Evolutionary conservation across 805 yeast species (phyloP).

Genomic region (Metschnikowia amazonensis): DNA sequence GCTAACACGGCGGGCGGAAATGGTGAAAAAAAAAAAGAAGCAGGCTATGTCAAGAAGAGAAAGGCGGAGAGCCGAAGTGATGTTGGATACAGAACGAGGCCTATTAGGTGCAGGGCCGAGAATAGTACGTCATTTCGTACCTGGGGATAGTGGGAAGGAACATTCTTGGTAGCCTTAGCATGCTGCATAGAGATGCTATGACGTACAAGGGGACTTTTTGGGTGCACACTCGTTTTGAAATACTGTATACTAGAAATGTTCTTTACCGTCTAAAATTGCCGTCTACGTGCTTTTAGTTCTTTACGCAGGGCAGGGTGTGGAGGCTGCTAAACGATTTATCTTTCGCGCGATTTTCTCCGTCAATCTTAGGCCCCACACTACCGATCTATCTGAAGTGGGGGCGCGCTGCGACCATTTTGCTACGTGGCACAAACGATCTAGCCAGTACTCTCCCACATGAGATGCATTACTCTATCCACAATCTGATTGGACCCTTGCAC

Average conservation of each 20-base stretch:
- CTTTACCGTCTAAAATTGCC: constrained; percentile 4
- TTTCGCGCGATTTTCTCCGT: not conserved
- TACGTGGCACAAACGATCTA: not conserved
- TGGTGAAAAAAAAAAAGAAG: not conserved
- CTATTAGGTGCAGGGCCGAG: constrained; percentile 4
- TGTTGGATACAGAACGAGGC: constrained; percentile 4
- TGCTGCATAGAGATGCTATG: not conserved
- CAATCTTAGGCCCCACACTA: not conserved
- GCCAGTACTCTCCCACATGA: not conserved
- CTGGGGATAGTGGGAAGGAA: constrained; percentile 3
- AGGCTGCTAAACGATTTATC: not conserved
- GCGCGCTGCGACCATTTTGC: not conserved
- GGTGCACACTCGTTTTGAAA: not conserved
- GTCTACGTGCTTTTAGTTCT: not conserved
- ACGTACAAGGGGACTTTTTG: not conserved
- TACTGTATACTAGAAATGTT: constrained; percentile 1
- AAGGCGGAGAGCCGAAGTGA: not conserved
- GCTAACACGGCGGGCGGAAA: not conserved
- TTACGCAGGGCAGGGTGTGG: constrained; percentile 1
- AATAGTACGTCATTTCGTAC: constrained; percentile 5
- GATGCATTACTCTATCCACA: not conserved
- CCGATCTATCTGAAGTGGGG: not conserved
- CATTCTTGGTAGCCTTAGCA: not conserved
- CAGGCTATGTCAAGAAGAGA: not conserved
- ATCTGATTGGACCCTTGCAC: not conserved